A percentile compares a stretch with the other conserved stretches of the same genome.
These are phyloP conservation scores for Chaetomium sp. DNA, from an alignment of 2,329 filamentous ascomycete genomes.

Conservation along the genomic window DNA sequence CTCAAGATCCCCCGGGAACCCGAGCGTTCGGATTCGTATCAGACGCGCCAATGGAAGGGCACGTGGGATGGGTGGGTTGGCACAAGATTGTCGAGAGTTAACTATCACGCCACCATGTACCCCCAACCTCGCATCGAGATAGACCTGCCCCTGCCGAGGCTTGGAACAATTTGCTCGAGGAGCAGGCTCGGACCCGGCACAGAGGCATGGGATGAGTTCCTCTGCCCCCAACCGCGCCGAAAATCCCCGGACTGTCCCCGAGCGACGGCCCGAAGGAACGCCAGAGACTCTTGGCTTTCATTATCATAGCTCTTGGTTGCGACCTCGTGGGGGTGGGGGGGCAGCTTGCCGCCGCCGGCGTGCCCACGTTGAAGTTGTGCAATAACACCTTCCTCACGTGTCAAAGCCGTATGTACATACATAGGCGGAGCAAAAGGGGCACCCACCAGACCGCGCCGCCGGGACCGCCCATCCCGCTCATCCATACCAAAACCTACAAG, in stretches of 20 bases:
- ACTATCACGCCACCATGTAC: neutral
- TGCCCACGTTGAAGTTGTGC: neutral
- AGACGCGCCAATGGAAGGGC: conserved; percentile 1
- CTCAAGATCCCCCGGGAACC: neutral
- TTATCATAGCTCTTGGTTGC: neutral
- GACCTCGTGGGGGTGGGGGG: neutral
- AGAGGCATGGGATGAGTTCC: neutral
- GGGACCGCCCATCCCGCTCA: neutral
- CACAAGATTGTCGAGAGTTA: neutral
- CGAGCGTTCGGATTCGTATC: neutral
- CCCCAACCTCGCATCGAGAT: neutral
- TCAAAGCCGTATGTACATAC: neutral
- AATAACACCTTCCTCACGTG: neutral
- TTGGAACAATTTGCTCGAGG: neutral
- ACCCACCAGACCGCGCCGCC: neutral
- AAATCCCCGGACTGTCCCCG: neutral
- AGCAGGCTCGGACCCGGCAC: neutral
- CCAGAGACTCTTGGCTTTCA: neutral
- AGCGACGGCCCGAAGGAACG: neutral
- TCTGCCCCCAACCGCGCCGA: neutral
- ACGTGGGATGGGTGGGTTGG: neutral
- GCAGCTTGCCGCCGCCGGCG: no score
- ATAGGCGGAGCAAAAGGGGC: neutral
- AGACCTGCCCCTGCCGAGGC: neutral
- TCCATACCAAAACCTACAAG: neutral